A percentile compares a stretch with the other conserved stretches of the same genome.
Evolutionary conservation across 2,329 filamentous ascomycete species (phyloP).

Genomic region (Penicillium sp.): DNA sequence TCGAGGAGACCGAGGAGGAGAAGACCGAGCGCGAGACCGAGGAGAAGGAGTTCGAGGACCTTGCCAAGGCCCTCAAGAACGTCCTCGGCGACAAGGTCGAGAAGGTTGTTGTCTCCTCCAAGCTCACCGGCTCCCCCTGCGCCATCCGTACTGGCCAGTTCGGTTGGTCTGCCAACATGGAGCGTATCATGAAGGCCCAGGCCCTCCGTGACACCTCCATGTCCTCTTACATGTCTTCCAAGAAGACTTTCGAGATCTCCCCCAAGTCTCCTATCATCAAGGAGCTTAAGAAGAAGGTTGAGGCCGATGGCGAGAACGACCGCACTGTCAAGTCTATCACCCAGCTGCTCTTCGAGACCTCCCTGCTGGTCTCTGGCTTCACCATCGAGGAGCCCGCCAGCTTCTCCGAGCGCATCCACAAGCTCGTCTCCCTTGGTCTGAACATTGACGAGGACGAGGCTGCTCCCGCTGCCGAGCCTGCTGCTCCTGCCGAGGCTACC

Average conservation of each 20-base stretch:
- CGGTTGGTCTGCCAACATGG: conserved; percentile 99
- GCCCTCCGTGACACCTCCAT: conserved; percentile 99
- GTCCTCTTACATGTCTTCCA: conserved; percentile 99
- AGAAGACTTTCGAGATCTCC: conserved; percentile 99
- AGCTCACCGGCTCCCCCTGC: conserved; percentile 89
- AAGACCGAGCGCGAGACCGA: conserved; percentile 92
- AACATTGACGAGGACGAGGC: conserved; percentile 95
- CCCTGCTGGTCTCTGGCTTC: conserved; percentile 96
- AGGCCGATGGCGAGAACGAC: conserved; percentile 95
- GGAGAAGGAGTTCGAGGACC: conserved; percentile 96
- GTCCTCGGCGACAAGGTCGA: conserved; percentile 98
- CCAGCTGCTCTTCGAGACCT: conserved; percentile 98
- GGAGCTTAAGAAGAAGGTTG: conserved; percentile 99
- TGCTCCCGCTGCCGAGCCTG: conserved; percentile 53
- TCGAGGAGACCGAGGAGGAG: conserved; percentile 99
- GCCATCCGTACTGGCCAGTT: conserved; percentile 99
- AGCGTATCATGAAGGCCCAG: conserved; percentile 99
- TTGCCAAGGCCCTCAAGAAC: conserved; percentile 98
- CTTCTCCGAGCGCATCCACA: conserved; percentile 99
- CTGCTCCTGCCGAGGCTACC: conserved; percentile 61
- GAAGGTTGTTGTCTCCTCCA: conserved; percentile 99
- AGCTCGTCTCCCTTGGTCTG: conserved; percentile 95
- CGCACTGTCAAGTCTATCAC: conserved; percentile 99
- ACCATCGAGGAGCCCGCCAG: conserved; percentile 98
- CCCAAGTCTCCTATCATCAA: conserved; percentile 96